These are phyloP conservation scores for Escallonia rubra DNA, from an alignment of 129 eudicot genomes.

Conservation along the genomic window DNA sequence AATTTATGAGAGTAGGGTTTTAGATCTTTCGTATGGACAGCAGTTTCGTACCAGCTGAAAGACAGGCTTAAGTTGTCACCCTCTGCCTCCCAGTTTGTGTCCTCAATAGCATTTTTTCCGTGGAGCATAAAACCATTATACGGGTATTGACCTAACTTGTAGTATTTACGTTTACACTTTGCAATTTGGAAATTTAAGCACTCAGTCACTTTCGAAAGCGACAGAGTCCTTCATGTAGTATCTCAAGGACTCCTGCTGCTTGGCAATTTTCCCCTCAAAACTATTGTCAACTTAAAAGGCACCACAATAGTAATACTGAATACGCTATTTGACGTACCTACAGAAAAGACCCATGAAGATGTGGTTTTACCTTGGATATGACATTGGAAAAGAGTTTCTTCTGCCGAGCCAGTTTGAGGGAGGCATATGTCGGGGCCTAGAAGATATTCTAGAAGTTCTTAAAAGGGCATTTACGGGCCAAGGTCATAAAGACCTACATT, in stretches of 20 bases:
- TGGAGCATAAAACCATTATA: conserved; percentile 98
- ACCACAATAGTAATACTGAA: no score
- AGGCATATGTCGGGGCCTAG: no score
- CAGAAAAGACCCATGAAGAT: no score
- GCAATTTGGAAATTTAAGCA: conserved; percentile 7
- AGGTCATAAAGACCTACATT: no score
- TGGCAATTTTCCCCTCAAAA: neutral
- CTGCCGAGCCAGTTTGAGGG: no score
- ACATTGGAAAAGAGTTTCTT: no score
- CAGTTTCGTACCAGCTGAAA: conserved; percentile 91
- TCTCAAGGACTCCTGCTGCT: neutral
- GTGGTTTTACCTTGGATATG: no score
- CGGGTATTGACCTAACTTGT: conserved; percentile 51
- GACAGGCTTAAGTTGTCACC: conserved; percentile 83
- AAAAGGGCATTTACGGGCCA: no score
- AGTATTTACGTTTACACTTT: neutral
- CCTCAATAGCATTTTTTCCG: conserved; percentile 85
- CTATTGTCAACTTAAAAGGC: neutral
- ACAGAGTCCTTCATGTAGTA: neutral
- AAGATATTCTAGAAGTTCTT: no score
- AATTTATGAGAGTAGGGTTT: conserved; percentile 60
- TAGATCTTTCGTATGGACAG: conserved; percentile 98
- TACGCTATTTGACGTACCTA: no score
- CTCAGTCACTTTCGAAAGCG: neutral
- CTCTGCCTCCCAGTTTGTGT: conserved; percentile 94